Conservation (phyloP, 306 rosid genomes). For the Cyclanthera cordifolia region DNA sequence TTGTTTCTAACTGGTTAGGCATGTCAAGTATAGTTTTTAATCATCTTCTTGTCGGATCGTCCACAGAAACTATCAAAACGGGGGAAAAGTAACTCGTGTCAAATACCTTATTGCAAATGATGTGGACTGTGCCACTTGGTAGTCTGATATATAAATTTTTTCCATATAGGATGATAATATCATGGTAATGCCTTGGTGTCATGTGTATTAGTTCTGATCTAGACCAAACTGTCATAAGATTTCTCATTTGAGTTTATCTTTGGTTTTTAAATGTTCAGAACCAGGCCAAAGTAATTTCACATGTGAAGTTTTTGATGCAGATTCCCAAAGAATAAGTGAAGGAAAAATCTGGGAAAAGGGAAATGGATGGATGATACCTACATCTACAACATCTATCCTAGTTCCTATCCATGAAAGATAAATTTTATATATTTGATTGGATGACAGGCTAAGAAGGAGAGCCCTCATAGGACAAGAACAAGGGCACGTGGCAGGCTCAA, state of each 20-base stretch:
- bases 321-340: neutral
- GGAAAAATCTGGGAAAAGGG: slow-evolving; percentile 5
- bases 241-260: neutral
- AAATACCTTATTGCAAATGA: neutral
- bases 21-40: neutral
- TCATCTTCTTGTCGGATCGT: neutral
- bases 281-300: neutral
- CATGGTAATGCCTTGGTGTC: neutral
- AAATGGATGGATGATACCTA: neutral
- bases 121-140: too few relatives aligned
- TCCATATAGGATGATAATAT: neutral
- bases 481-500: neutral
- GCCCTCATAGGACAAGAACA: neutral
- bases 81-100: neutral
- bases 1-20: slow-evolving; percentile 30
- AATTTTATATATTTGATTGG: neutral
- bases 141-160: neutral
- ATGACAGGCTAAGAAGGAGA: neutral
- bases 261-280: neutral
- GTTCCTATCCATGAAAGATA: slow-evolving; percentile 6
- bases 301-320: slow-evolving; percentile 5
- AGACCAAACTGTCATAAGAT: neutral
- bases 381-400: neutral
- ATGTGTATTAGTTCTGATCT: neutral
- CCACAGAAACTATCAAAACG: neutral